Conservation (phyloP, 192 early-diverging fungal species). For the Haplosporangium gracile region DNA sequence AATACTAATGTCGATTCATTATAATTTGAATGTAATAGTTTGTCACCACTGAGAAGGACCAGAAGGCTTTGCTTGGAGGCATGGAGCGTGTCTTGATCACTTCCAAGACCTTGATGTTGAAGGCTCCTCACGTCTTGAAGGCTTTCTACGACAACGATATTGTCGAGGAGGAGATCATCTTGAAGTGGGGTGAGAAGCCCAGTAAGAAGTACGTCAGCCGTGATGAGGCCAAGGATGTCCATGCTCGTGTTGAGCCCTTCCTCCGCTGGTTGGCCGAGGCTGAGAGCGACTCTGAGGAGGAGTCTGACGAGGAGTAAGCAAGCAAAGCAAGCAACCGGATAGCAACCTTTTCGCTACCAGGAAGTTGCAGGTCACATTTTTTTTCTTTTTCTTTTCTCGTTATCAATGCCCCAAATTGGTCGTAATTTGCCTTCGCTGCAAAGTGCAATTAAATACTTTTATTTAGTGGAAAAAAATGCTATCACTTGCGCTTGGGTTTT, state of each 20-base stretch:
- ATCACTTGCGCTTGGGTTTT: not conserved
- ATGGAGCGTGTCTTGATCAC: slow-evolving; percentile 82
- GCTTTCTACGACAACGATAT: slow-evolving; percentile 92
- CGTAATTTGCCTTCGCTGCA: not conserved
- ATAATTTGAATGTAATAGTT: slow-evolving; percentile 63
- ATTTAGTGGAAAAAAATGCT: not conserved
- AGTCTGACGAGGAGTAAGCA: slow-evolving; percentile 57
- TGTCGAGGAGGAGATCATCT: slow-evolving; percentile 90
- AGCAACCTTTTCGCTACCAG: not conserved
- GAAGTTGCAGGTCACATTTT: not conserved
- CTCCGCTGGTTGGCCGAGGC: slow-evolving; percentile 92
- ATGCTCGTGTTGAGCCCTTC: slow-evolving; percentile 90
- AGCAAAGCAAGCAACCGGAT: not conserved
- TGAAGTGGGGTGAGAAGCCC: slow-evolving; percentile 91
- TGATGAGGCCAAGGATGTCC: slow-evolving; percentile 84
- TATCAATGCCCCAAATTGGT: not conserved
- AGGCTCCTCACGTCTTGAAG: slow-evolving; percentile 89
- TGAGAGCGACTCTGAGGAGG: slow-evolving; percentile 79
- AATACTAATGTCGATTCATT: not conserved
- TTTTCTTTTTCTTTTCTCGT: slow-evolving; percentile 13
- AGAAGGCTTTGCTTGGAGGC: slow-evolving; percentile 91
- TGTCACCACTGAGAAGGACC: slow-evolving; percentile 83
- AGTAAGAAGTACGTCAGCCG: slow-evolving; percentile 83
- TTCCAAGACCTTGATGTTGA: slow-evolving; percentile 65
- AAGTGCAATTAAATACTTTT: slow-evolving; percentile 3